phyloP scores from a whole-genome alignment of 352 stramenopile genomes.

The Globisporangium nodosum region DNA sequence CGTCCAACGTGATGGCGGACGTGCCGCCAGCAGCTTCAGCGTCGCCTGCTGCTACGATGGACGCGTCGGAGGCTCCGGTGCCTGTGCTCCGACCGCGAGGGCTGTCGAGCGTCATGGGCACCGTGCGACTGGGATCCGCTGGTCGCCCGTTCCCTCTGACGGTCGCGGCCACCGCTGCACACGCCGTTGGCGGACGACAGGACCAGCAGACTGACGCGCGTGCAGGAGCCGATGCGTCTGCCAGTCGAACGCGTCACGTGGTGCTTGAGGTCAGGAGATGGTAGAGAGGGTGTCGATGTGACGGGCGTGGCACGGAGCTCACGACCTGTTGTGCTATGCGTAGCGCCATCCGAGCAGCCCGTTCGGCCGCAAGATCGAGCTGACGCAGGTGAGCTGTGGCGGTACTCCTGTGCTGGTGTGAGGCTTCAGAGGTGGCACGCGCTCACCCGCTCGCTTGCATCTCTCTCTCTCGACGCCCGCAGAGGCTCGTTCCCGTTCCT shows the following conservation, averaged over 20 bases:
- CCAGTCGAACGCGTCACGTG: neutral
- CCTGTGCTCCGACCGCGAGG: constrained; percentile 23
- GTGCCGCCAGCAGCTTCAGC: neutral
- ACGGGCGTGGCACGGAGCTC: neutral
- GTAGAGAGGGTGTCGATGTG: neutral
- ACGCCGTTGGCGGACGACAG: neutral
- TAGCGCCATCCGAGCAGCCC: constrained; percentile 35
- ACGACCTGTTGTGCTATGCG: neutral
- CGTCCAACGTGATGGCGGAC: neutral
- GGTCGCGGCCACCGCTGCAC: neutral
- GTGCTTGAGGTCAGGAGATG: neutral
- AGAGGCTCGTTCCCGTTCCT: constrained; percentile 7
- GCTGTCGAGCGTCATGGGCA: constrained; percentile 38
- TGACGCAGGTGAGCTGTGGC: constrained; percentile 19
- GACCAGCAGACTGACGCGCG: neutral
- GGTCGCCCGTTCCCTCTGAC: constrained; percentile 29
- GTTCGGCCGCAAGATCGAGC: constrained; percentile 34
- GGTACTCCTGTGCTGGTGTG: neutral
- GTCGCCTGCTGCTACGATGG: neutral
- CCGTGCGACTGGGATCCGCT: constrained; percentile 42
- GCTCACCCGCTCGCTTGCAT: neutral
- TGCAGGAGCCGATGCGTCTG: neutral
- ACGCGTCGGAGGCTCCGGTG: neutral
- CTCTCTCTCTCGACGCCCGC: too few species aligned
- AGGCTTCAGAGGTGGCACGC: neutral